A percentile compares a stretch with the other conserved stretches of the same genome.
These are phyloP conservation scores for Opeltia flavorubescens DNA, from an alignment of 495 filamentous ascomycete genomes.

Conservation along the genomic window DNA sequence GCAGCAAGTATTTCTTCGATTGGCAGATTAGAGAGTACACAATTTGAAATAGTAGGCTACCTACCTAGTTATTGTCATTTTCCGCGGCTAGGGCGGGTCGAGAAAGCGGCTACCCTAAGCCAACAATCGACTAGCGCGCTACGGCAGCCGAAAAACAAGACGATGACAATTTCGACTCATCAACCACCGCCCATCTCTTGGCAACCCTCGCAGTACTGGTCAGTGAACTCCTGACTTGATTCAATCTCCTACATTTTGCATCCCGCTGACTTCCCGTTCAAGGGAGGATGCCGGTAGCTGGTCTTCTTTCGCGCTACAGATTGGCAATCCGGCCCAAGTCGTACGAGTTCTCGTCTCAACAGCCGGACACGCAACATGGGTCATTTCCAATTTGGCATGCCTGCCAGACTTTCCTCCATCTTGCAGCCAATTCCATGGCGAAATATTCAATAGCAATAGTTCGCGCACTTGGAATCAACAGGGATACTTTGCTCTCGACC, in stretches of 20 bases:
- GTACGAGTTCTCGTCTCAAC: slow-evolving; percentile 33
- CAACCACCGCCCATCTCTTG: slow-evolving; percentile 5
- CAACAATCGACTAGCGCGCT: too few species aligned
- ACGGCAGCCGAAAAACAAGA: background rate
- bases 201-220: slow-evolving; percentile 8
- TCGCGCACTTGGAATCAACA: slow-evolving; percentile 33
- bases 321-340: slow-evolving; percentile 33
- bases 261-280: slow-evolving; percentile 10
- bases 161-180: background rate
- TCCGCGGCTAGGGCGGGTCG: background rate
- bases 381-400: slow-evolving; percentile 21
- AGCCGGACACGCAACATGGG: slow-evolving; percentile 28
- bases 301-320: slow-evolving; percentile 33
- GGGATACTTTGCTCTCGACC: slow-evolving; percentile 23
- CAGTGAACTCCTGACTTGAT: background rate
- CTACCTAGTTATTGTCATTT: too few species aligned
- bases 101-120: background rate
- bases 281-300: slow-evolving; percentile 39
- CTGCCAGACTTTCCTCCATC: slow-evolving; percentile 7
- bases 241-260: background rate
- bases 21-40: too few species aligned
- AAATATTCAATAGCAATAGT: slow-evolving; percentile 28
- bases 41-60: too few species aligned
- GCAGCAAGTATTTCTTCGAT: too few species aligned
- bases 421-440: slow-evolving; percentile 33